Percentiles rank a stretch among this genome's conserved stretches.
phyloP scores from a whole-genome alignment of 345 rosid species.

The Linum usitatissimum region DNA sequence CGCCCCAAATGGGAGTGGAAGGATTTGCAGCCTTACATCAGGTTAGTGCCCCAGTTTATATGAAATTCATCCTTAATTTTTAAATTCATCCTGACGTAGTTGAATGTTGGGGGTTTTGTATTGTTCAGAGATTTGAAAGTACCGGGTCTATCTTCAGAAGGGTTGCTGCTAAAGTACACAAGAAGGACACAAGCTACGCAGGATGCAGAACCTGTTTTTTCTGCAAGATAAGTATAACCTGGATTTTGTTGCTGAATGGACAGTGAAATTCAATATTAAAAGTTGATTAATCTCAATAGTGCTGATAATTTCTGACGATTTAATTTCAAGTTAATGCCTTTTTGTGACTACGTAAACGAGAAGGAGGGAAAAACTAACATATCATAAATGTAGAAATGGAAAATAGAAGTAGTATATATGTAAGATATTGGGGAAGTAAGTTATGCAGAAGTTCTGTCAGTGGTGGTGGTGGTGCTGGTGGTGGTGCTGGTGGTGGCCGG shows the following conservation, averaged over 20 bases:
- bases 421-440: too few relatives aligned
- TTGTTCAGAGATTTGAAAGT: conserved; percentile 64
- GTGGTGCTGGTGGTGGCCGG: neutral
- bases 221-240: conserved; percentile 36
- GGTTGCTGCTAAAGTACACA: conserved; percentile 73
- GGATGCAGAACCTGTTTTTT: conserved; percentile 65
- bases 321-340: too few relatives aligned
- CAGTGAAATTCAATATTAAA: too few relatives aligned
- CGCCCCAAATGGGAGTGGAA: conserved; percentile 83
- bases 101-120: neutral
- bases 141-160: conserved; percentile 80
- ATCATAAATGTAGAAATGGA: too few relatives aligned
- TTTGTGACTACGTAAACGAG: too few relatives aligned
- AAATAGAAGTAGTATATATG: too few relatives aligned
- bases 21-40: conserved; percentile 77
- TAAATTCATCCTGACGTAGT: neutral
- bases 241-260: too few relatives aligned
- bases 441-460: neutral
- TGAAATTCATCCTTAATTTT: neutral
- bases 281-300: too few relatives aligned
- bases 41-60: conserved; percentile 25
- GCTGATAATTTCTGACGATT: too few relatives aligned
- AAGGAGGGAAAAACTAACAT: too few relatives aligned
- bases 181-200: conserved; percentile 57
- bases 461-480: neutral